These are phyloP conservation scores for Trichosporon coremiiforme DNA, from an alignment of 1,284 basidiomycete species.

Conservation along the genomic window DNA sequence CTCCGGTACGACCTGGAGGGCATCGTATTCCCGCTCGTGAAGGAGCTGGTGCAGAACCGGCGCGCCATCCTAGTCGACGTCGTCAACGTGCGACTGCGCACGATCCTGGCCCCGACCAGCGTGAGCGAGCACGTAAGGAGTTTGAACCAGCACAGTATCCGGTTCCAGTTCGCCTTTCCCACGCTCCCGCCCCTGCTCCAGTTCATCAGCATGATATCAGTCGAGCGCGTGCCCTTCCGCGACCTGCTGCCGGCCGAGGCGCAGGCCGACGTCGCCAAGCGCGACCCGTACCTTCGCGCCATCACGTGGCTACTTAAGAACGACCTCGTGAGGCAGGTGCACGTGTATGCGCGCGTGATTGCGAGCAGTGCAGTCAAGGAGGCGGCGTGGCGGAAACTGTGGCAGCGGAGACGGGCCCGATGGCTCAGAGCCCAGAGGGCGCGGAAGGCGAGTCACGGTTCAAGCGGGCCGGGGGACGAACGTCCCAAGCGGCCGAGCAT, in stretches of 20 bases:
- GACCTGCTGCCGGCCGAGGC: slow-evolving; percentile 43
- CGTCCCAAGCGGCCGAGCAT: not conserved
- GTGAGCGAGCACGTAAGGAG: slow-evolving; percentile 67
- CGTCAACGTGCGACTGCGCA: slow-evolving; percentile 77
- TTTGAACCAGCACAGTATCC: slow-evolving; percentile 59
- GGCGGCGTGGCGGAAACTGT: slow-evolving; percentile 52
- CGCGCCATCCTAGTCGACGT: slow-evolving; percentile 86
- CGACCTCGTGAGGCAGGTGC: slow-evolving; percentile 80
- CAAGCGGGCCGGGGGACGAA: slow-evolving; percentile 1
- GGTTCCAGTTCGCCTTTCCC: slow-evolving; percentile 71
- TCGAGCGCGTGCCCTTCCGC: slow-evolving; percentile 67
- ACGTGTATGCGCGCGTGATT: slow-evolving; percentile 80
- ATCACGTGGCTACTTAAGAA: slow-evolving; percentile 90
- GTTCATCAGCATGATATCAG: slow-evolving; percentile 72
- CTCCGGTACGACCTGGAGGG: slow-evolving; percentile 83
- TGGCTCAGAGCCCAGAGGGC: slow-evolving; percentile 39
- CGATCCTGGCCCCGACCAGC: slow-evolving; percentile 73
- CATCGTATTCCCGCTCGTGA: slow-evolving; percentile 81
- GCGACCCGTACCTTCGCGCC: slow-evolving; percentile 74
- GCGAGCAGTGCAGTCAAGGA: slow-evolving; percentile 76
- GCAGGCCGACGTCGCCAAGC: slow-evolving; percentile 37
- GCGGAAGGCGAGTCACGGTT: slow-evolving; percentile 19
- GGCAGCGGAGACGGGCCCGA: slow-evolving; percentile 42
- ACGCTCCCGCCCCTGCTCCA: slow-evolving; percentile 70
- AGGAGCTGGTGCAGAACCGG: slow-evolving; percentile 86